Base-by-base conservation (phyloP, 208 protist species). In the Herpetomonas samuelpessoai region DNA sequence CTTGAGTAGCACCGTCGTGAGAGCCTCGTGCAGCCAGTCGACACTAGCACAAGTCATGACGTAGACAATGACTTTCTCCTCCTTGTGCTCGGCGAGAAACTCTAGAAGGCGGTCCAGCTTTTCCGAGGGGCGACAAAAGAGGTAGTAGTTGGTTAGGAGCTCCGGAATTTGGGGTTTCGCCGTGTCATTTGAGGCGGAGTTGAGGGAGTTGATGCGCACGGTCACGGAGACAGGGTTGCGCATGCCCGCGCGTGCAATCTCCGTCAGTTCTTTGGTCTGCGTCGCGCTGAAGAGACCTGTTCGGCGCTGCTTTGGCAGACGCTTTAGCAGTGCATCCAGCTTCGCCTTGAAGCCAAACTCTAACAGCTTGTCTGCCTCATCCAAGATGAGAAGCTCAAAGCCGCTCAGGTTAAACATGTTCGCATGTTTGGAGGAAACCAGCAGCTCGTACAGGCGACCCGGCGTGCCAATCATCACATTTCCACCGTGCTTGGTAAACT, bases 221-320 rank as follows among this genome's bases (percentile, higher is more conserved):
- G 85, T 84, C 24, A 97, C 90, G 29, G 84, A 86, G 10, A 95
- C 86, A 1, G 90, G 84, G 65, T 98, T 95, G 41, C 92, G 86
- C 87, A 97, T 91, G 2, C 92, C 93, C 1, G 86, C 84, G 1
- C 92, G 79, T 19, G 91, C 83, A 21, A 97, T 62, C 62, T 97
- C 89, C 45, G 83, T 68, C 31, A 98, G 63, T 64, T 97, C 89
- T 57, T 85, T 93, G 27, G 94, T 97, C 76, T 97, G 92, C 55
- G 95, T 98, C 6, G 92, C 92, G 57, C 85, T 95, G 62, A 97
- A 97, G n/a, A 97, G 70, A 1, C 88, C 92, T 10, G 92, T 97
- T 51, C 92, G 87, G 25, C 92, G 74, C 70, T 97, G 92, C 75
- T 87, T 91, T 24, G 92, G 92, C 21, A 98, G 73, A 12, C 91